Conservation (phyloP, 192 early-diverging fungal species). For the Coemansia sp. region DNA sequence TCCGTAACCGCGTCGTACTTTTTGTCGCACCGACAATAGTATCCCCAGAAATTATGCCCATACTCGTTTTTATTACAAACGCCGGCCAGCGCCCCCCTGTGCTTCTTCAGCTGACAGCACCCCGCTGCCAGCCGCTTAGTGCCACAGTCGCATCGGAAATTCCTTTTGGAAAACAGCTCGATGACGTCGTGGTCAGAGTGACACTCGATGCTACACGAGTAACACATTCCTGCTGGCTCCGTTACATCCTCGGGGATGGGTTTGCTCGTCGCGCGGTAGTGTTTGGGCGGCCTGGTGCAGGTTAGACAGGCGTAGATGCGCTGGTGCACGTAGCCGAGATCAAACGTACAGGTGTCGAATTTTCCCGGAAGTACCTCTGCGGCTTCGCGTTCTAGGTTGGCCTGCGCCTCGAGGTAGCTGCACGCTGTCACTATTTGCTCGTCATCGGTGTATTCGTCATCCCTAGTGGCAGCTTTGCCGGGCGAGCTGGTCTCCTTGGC, state of each 20-base stretch:
- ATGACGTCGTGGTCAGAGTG: slow-evolving; percentile 75
- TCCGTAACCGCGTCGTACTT: slow-evolving; percentile 73
- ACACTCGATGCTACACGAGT: slow-evolving; percentile 76
- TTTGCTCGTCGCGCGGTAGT: slow-evolving; percentile 10
- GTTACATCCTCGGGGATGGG: slow-evolving; percentile 5
- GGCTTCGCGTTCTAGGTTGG: slow-evolving; percentile 49
- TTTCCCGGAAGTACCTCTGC: slow-evolving; percentile 61
- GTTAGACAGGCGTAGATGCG: slow-evolving; percentile 79
- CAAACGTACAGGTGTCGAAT: slow-evolving; percentile 73
- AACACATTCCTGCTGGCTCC: slow-evolving; percentile 62
- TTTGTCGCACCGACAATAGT: slow-evolving; percentile 82
- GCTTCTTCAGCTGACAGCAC: slow-evolving; percentile 35
- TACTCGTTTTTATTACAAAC: slow-evolving; percentile 71
- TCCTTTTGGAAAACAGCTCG: slow-evolving; percentile 80
- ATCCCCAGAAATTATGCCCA: slow-evolving; percentile 78
- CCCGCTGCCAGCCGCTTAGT: slow-evolving; percentile 38
- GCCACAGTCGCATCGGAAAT: slow-evolving; percentile 91
- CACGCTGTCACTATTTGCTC: slow-evolving; percentile 32
- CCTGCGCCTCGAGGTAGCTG: slow-evolving; percentile 35
- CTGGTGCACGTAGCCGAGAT: slow-evolving; percentile 73
- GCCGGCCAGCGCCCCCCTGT: slow-evolving; percentile 12
- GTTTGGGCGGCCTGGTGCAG: slow-evolving; percentile 53
- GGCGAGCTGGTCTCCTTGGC: background rate
- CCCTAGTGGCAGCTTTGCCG: background rate
- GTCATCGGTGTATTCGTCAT: background rate